Conservation (phyloP, 2,329 filamentous ascomycete species). For the Arthrobotrys sinensis region DNA sequence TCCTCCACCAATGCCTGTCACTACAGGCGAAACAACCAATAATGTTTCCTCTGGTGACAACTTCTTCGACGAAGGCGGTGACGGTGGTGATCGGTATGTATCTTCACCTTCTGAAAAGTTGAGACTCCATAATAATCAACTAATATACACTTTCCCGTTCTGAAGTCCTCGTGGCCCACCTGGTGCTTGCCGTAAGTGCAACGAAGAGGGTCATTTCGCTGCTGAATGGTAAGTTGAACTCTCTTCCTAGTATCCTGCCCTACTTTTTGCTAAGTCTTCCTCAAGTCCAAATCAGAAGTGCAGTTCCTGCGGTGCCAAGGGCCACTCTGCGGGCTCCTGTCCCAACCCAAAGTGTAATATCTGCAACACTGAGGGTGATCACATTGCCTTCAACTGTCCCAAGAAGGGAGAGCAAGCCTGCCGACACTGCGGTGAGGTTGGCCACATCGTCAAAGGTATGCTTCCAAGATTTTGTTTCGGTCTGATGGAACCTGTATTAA, state of each 20-base stretch:
- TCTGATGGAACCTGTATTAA: not conserved
- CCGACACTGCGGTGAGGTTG: slow-evolving; percentile 74
- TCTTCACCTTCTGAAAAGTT: not conserved
- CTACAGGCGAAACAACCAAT: slow-evolving; percentile 6
- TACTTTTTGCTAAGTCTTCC: not conserved
- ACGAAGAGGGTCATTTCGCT: slow-evolving; percentile 74
- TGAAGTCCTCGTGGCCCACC: slow-evolving; percentile 22
- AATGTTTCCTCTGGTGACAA: slow-evolving; percentile 35
- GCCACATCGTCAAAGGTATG: slow-evolving; percentile 51
- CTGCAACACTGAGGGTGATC: slow-evolving; percentile 62
- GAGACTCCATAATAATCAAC: not conserved
- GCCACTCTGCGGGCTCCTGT: slow-evolving; percentile 41
- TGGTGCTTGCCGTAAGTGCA: slow-evolving; percentile 74
- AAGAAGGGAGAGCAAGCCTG: slow-evolving; percentile 69
- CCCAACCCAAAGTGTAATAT: slow-evolving; percentile 46
- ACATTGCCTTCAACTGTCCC: slow-evolving; percentile 71
- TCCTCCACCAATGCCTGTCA: slow-evolving; percentile 34
- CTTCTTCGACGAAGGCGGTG: slow-evolving; percentile 55
- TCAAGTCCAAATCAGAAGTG: slow-evolving; percentile 43
- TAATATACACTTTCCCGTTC: too few relatives aligned
- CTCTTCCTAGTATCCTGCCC: not conserved
- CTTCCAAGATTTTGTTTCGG: not conserved
- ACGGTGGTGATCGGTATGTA: slow-evolving; percentile 47
- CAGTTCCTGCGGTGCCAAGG: slow-evolving; percentile 26
- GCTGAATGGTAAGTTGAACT: slow-evolving; percentile 58